Evolutionary conservation across 768 basidiomycete genomes (phyloP).

Genomic region (Amanita fuliginea): DNA sequence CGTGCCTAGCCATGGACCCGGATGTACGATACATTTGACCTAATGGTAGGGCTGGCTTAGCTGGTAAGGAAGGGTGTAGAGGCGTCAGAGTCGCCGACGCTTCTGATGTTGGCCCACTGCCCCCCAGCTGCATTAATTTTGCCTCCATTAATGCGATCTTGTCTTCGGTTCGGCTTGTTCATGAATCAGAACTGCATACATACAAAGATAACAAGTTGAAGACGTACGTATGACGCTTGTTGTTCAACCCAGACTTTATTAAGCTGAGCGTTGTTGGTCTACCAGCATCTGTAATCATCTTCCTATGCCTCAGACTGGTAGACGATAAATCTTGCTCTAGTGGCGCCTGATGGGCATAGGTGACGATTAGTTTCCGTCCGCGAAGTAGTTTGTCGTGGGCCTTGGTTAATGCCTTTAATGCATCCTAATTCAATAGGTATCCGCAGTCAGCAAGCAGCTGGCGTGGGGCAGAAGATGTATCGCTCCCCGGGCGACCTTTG

Average conservation of each 20-base stretch:
- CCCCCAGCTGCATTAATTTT: conserved; percentile 75
- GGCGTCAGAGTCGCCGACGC: conserved; percentile 10
- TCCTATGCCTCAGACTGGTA: conserved; percentile 20
- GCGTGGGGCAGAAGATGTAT: background rate
- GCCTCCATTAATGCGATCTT: conserved; percentile 97
- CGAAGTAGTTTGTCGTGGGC: conserved; percentile 75
- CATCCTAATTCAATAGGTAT: conserved; percentile 52
- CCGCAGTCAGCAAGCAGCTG: background rate
- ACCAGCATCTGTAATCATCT: conserved; percentile 41
- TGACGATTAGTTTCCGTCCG: conserved; percentile 85
- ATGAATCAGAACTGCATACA: conserved; percentile 6
- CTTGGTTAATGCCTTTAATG: conserved; percentile 59
- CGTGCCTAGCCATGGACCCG: background rate
- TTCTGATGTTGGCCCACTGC: conserved; percentile 18
- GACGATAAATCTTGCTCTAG: conserved; percentile 21
- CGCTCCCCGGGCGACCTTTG: conserved; percentile 11
- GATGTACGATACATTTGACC: conserved; percentile 9
- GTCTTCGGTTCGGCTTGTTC: conserved; percentile 48
- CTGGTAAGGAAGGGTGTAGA: conserved; percentile 29
- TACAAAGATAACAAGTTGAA: background rate
- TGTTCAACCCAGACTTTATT: conserved; percentile 57
- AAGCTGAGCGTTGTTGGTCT: conserved; percentile 83
- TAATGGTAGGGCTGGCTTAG: conserved; percentile 27
- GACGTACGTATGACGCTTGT: conserved; percentile 41
- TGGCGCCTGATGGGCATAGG: conserved; percentile 81